Conservation (phyloP, 1,284 basidiomycete species). For the Meira nashicola region DNA sequence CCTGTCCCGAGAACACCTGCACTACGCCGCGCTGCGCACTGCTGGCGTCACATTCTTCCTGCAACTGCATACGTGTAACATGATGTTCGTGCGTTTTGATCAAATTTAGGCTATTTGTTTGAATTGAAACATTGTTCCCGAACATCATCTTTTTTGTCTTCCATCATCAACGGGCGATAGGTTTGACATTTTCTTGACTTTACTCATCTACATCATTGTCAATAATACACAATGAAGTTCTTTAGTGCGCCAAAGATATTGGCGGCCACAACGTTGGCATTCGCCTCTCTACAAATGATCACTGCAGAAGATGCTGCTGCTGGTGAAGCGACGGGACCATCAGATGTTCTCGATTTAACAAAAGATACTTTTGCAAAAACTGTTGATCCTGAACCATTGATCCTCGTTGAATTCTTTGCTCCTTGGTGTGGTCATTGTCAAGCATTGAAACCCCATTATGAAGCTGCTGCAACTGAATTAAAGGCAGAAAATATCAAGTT, state of each 20-base stretch:
- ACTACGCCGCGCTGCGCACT: too few relatives aligned
- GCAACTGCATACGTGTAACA: too few relatives aligned
- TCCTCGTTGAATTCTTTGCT: slow-evolving; percentile 93
- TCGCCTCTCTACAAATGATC: slow-evolving; percentile 2
- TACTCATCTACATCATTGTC: too few relatives aligned
- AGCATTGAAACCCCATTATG: slow-evolving; percentile 67
- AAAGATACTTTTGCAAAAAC: slow-evolving; percentile 66
- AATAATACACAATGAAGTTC: slow-evolving; percentile 1
- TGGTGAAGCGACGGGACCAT: slow-evolving; percentile 54
- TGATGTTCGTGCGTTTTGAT: too few relatives aligned
- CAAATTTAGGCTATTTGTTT: too few relatives aligned
- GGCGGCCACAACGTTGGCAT: background rate
- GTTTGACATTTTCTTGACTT: too few relatives aligned
- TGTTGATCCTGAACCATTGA: slow-evolving; percentile 66
- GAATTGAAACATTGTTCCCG: too few relatives aligned
- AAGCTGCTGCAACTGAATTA: slow-evolving; percentile 87
- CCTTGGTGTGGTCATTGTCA: slow-evolving; percentile 78
- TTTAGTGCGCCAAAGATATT: background rate
- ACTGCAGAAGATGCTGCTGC: slow-evolving; percentile 4
- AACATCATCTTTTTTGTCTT: too few relatives aligned
- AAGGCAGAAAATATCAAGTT: slow-evolving; percentile 81
- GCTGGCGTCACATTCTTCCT: too few relatives aligned
- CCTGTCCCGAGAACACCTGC: too few relatives aligned
- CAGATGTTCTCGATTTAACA: slow-evolving; percentile 73
- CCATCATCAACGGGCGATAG: too few relatives aligned